Base-by-base conservation (phyloP, 2,329 filamentous ascomycete genomes). In the Ramularia endophylla region DNA sequence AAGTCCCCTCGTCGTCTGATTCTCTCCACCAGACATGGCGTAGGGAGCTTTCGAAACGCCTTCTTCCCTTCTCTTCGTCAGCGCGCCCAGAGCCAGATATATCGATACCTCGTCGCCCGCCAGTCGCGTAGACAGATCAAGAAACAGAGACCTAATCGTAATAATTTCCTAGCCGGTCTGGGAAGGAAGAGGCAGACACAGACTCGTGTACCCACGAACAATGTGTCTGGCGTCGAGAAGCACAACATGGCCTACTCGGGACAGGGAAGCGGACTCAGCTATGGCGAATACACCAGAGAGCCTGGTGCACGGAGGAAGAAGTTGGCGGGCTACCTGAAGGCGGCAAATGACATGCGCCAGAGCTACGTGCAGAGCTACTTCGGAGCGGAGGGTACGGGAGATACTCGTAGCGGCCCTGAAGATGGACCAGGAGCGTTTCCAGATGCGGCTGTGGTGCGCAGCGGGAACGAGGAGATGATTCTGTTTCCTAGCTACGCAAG, bases 401-500 rank as follows among this genome's bases (percentile, higher is more conserved):
- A 46, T 12, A 43, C 43, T 28, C 54, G 55, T 18, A 44, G 40
- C 13, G 29, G 22, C n/a, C 39, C 45, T 9, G 53, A 55, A 15
- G 45, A 56, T 38, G 52, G 51, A 8, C 46, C 47, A 11, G 85
- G 83, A 1, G 79, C 83, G 1, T 95, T 94, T 57, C 87, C 88
- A 0, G 83, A 95, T 53, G 84, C 87, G 13, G 78, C 83, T n/a
- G 85, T 95, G 45, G 78, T 84, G 12, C 77, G 80, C 8, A 81
- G 80, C 47, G 89, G 87, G 9, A 78, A 87, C 46, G 88, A 95
- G 62, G 87, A 97, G 67, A 87, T 98, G 81, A 79, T 98, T 8
- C 63, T 98, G 17, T 98, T 98, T 54, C 92, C 92, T 0, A 95
- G 87, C 39, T 98, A 98, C 61, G 87, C 87, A 7, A 81, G 89